Evolutionary conservation across 2,329 filamentous ascomycete genomes (phyloP), one percentile per base, ranked within the genome.

Genomic region (Aschersonia sp.): DNA sequence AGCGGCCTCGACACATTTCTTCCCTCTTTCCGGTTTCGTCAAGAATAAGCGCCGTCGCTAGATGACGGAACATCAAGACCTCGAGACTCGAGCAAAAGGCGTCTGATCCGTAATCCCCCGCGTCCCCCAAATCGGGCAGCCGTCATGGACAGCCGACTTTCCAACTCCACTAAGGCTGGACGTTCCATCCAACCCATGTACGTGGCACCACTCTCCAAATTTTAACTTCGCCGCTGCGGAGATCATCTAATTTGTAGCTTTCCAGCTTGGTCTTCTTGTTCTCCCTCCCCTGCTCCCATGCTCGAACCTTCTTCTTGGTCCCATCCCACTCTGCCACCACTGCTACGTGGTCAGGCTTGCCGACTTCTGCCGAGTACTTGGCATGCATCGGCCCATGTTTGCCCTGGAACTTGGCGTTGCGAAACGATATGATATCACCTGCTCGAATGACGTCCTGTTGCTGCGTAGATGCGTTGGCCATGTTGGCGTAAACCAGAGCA

Each of bases 301-400:
- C 89, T 31, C 89, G 73, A 30, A 98, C 84, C 74, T 97, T 96
- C 75, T 95, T 95, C 77, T 96, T 95, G 41, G 88, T 94, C 3
- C 92, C 92, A 63, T 98, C 92, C 92, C 92, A 98, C 63, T 98
- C 92, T 7, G 88, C 78, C 4, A 98, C 91, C 2, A 98, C 71
- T 2, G 78, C 92, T 0, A 97, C 91, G 59, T 98, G 92, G 53
- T 91, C 87, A 4, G 78, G 79, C 61, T 87, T 92, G 54, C 89
- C 89, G 1, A 96, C 86, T 56, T 98, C 92, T 47, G 80, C 71
- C 45, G 75, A 82, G 64, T 98, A 98, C 64, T 96, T 97, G 54
- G 86, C 84, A 61, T 97, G 89, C 85, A 98, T 89, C 4, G 89
- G 78, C 1, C 92, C 92, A 56, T 91, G 87, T 65, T 96, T 94